phyloP scores from a whole-genome alignment of 140 eudicot species.

The Cichorium intybus region DNA sequence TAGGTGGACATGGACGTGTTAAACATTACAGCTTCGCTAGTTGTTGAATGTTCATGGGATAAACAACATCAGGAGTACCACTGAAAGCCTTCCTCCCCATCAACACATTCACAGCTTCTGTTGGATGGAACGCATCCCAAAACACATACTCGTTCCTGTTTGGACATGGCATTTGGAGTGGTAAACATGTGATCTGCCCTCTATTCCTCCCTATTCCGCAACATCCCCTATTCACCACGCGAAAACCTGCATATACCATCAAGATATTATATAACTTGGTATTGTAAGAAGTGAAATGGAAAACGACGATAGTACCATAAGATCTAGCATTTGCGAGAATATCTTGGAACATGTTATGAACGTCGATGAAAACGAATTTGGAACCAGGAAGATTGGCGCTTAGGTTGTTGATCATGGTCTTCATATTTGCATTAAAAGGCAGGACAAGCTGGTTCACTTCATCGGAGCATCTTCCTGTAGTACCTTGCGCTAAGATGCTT shows the following conservation, averaged over 20 bases:
- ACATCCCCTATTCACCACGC: constrained; percentile 60
- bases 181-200: constrained; percentile 87
- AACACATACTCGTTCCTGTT: constrained; percentile 68
- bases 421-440: constrained; percentile 73
- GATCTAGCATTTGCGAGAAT: constrained; percentile 54
- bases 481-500: constrained; percentile 72
- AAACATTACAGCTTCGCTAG: constrained; percentile 57
- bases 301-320: constrained; percentile 48
- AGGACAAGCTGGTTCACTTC: constrained; percentile 67
- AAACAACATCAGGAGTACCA: constrained; percentile 54
- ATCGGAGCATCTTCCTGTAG: constrained; percentile 55
- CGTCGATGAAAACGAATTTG: constrained; percentile 54
- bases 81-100: constrained; percentile 69
- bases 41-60: constrained; percentile 79
- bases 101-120: constrained; percentile 74
- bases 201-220: constrained; percentile 89
- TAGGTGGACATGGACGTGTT: neutral
- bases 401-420: constrained; percentile 63
- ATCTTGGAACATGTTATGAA: constrained; percentile 78
- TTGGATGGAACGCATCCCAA: constrained; percentile 97
- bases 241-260: constrained; percentile 50
- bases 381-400: constrained; percentile 68
- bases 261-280: neutral
- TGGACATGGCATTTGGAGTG: constrained; percentile 72
- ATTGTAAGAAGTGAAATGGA: neutral